Evolutionary conservation across 768 basidiomycete species (phyloP), one percentile per base, ranked within the genome.

Genomic region (Galerina marginata): DNA sequence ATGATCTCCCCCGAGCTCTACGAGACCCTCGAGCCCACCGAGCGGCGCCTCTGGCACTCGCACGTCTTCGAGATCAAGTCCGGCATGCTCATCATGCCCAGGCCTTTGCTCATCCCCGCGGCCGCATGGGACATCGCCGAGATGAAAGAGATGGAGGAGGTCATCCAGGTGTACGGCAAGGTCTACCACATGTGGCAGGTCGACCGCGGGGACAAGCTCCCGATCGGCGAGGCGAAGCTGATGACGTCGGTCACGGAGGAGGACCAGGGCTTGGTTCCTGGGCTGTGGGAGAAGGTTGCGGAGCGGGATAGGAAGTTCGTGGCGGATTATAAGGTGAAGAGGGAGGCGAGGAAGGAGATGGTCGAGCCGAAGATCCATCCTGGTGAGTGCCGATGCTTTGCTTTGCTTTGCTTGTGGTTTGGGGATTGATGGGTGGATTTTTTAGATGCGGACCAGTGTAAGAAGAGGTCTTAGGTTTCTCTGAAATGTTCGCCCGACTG

Each of bases 11-110:
- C 62, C 2, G 55, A 54, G 25, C 59, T 66, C 2, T 66, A 59
- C 50, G 60, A 63, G 37, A 54, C 61, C 9, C 62, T 66, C 38
- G 62, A 63, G 25, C 56, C 56, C 26, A 43, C 56, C 4, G 65
- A 66, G 40, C 62, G 65, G 9, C 63, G 58, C 15, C 59, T 66
- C 14, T 66, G 65, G 65, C 65, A 66, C 49, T 61, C 65, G 4
- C 65, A 66, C 49, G 65, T 58, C 36, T 66, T 66, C 60, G 65
- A 66, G 38, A 51, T 66, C 44, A 66, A 66, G 45, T 66, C 65
- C 2, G 65, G 65, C 14, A 66, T 61, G 54, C 60, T 66, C 45
- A 61, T 66, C 54, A 66, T 66, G 65, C 65, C 65, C 33, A 62
- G 55, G 15, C 62, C 65, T 3, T 11, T 26, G 15, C 57, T 61